Conservation (phyloP, 108 stramenopile species). For the Discostella stelligeroides region DNA sequence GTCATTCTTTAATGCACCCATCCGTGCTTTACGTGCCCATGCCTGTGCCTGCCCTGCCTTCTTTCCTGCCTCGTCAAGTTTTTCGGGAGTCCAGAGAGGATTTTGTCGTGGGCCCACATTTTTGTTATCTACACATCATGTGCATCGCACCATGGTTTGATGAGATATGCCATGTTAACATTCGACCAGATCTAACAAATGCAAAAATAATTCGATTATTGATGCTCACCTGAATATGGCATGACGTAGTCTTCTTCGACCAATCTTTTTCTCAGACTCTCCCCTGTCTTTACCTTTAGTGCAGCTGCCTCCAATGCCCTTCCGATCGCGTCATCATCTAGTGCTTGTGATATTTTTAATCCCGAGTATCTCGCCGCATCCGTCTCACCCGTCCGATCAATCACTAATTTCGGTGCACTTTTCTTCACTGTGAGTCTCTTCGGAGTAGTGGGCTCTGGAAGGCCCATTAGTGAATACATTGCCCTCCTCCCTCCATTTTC, state of each 20-base stretch:
- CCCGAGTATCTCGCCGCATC: constrained; percentile 78
- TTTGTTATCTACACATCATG: constrained; percentile 55
- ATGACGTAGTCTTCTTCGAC: constrained; percentile 69
- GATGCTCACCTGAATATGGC: constrained; percentile 64
- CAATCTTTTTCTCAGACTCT: constrained; percentile 56
- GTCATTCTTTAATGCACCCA: constrained; percentile 74
- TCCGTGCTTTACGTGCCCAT: constrained; percentile 72
- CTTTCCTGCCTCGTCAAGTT: constrained; percentile 71
- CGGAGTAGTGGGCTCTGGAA: constrained; percentile 55
- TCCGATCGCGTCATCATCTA: constrained; percentile 76
- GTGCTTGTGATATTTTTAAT: constrained; percentile 68
- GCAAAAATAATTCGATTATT: neutral
- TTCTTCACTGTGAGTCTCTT: constrained; percentile 40
- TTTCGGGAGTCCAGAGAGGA: constrained; percentile 80
- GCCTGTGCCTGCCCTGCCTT: constrained; percentile 61
- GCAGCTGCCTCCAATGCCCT: constrained; percentile 62
- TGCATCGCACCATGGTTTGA: neutral
- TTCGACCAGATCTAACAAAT: neutral
- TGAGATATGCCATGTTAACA: neutral
- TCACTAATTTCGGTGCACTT: constrained; percentile 63
- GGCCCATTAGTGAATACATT: constrained; percentile 73
- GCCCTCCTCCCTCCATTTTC: constrained; percentile 69
- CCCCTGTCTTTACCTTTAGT: constrained; percentile 58
- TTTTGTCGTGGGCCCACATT: constrained; percentile 73
- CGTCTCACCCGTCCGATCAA: constrained; percentile 74